Evolutionary conservation across 768 basidiomycete genomes (phyloP), one percentile per base, ranked within the genome.

Genomic region (Hygrophorus pudorinus): DNA sequence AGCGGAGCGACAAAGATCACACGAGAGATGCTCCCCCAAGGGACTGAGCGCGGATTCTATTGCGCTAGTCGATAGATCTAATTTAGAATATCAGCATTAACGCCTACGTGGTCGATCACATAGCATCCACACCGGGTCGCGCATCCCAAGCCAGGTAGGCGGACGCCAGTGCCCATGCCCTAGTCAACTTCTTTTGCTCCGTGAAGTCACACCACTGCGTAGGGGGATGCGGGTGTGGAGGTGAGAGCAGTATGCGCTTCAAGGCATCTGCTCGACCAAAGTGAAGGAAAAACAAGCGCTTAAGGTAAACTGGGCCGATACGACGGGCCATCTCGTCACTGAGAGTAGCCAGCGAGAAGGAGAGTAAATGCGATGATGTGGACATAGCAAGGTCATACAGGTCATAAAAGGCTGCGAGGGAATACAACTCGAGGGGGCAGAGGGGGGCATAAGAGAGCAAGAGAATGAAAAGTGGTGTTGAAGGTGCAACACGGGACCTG

Each of bases 71-170:
- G 85, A 83, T n/a, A 87, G 56, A 58, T 88, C 85, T 87, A 51
- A 41, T 39, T 6, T 30, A 13, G 14, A 42, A 40, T 44, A 48
- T 56, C 28, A 56, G 53, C 16, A 39, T 28, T 9, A 46, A 17
- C 29, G 45, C n/a, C 36, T 13, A 45, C 18, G 12, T 21, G n/a
- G 11, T 17, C 6, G 5, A 38, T 14, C 13, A 59, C 72, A 47
- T 55, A 24, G 24, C 7, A 24, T 24, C 24, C 24, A 24, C 24
- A 86, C 84, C 85, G 51, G 85, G 82, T 45, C 83, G 68, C 29
- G 82, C 81, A 60, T 87, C 85, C 85, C 85, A 88, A 8, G 82
- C 82, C 5, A 89, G 72, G 62, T 87, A 87, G 9, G 85, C 85
- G 1, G 81, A 77, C 17, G 86, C 85, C 27, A 89, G 63, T 11